A percentile compares a stretch with the other conserved stretches of the same genome.
These are phyloP conservation scores for Monosporozyma aerobia DNA, from an alignment of 805 yeast genomes.

Conservation along the genomic window DNA sequence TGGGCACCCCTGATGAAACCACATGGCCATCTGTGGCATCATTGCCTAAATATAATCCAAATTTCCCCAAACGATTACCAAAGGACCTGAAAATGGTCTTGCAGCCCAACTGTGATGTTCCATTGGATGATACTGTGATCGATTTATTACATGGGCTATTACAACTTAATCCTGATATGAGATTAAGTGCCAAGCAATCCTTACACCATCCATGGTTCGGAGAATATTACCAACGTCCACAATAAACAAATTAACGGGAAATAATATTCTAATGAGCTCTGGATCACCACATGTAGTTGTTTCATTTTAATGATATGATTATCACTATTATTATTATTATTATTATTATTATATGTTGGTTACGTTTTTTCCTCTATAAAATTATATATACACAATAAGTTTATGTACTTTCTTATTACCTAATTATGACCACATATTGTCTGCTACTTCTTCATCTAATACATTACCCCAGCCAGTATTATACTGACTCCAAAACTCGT, in stretches of 20 bases:
- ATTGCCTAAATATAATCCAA: slow-evolving; percentile 86
- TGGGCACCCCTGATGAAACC: slow-evolving; percentile 92
- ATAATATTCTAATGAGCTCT: not conserved
- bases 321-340: not conserved
- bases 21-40: slow-evolving; percentile 90
- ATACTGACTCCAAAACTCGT: slow-evolving; percentile 16
- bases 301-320: too few species aligned
- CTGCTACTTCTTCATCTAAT: slow-evolving; percentile 1
- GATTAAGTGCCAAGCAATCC: slow-evolving; percentile 45
- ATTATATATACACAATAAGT: not conserved
- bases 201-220: slow-evolving; percentile 37
- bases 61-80: slow-evolving; percentile 84
- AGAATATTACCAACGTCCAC: slow-evolving; percentile 24
- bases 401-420: not conserved
- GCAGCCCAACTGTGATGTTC: slow-evolving; percentile 22
- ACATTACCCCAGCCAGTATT: slow-evolving; percentile 13
- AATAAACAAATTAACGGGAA: not conserved
- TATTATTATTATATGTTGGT: not conserved
- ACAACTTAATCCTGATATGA: slow-evolving; percentile 44
- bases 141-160: slow-evolving; percentile 32
- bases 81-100: slow-evolving; percentile 43
- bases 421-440: not conserved
- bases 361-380: not conserved
- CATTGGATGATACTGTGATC: slow-evolving; percentile 22
- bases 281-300: not conserved